Base-by-base conservation (phyloP, 768 basidiomycete genomes). In the Pisolithus microcarpus region DNA sequence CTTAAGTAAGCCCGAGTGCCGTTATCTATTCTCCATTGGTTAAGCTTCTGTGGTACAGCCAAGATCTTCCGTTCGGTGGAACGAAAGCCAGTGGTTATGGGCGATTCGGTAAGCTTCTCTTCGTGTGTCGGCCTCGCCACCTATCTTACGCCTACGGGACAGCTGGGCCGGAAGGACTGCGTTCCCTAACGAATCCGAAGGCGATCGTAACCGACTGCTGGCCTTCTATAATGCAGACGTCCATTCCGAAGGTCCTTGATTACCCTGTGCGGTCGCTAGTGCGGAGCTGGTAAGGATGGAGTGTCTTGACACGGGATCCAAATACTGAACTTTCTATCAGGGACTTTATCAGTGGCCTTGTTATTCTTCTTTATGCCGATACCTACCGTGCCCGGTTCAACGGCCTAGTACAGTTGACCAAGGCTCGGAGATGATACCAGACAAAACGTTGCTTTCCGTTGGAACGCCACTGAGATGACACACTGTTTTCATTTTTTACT, bases 61-160 rank as follows among this genome's bases (percentile, higher is more conserved):
- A 99, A 75, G 88, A 92, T 62, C 74, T 95, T 55, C 95, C 96
- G 9, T 99, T 99, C 55, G 96, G 96, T 26, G 96, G 96, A 37
- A 79, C 80, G 42, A 99, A 97, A 67, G 76, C 76, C 28, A 91
- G 88, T 47, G 95, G 95, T 38, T 94, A 95, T 63, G 95, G 93
- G 6, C 81, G 96, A 54, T 96, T 99, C 59, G 90, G 91, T 85
- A 58, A 53, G 78, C 63, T 1, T 34, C 19, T 26, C 11, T 34
- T 37, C 19, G 31, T 28, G 40, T 55, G 52, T 43, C 40, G 43
- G 16, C 8, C 38, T 23, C 45, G 28, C 42, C 43, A 50, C 44
- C 40, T 52, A 51, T 50, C 48, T 55, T 21, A 61, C 36, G 16
- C 19, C 50, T 28, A 30, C 38, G 40, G 36, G 18, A 28, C 55